Evolutionary conservation across 192 early-diverging fungal species (phyloP).

Genomic region (Funneliformis mosseae): DNA sequence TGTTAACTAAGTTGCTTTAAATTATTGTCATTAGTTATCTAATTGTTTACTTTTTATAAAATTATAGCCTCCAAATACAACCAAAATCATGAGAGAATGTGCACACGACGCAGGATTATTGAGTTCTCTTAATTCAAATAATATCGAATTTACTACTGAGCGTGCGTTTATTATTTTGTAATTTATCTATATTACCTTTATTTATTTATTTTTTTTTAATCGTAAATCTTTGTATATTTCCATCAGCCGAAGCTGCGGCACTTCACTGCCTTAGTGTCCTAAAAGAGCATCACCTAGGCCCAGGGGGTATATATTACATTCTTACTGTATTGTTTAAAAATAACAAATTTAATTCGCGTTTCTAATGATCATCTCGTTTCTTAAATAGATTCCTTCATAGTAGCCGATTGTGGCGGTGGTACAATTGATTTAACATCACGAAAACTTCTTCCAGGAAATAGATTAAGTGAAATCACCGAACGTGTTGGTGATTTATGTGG

Average conservation of each 20-base stretch:
- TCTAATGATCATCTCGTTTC: neutral
- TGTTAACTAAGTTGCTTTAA: neutral
- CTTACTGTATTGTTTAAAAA: neutral
- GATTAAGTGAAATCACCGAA: slow-evolving; percentile 34
- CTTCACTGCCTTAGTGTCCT: neutral
- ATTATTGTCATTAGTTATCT: too few species aligned
- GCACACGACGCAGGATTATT: slow-evolving; percentile 7
- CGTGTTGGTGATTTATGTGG: slow-evolving; percentile 26
- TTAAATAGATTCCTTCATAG: slow-evolving; percentile 38
- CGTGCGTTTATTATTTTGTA: neutral
- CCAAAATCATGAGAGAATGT: slow-evolving; percentile 12
- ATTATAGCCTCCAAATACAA: slow-evolving; percentile 7
- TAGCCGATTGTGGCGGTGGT: slow-evolving; percentile 52
- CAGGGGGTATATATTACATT: neutral
- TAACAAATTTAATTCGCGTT: neutral
- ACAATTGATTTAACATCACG: slow-evolving; percentile 48
- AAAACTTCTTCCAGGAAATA: slow-evolving; percentile 4
- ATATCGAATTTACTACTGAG: slow-evolving; percentile 22
- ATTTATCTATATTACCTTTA: too few species aligned
- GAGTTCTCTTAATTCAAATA: neutral
- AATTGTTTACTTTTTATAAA: neutral
- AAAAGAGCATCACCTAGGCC: neutral
- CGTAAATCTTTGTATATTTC: neutral
- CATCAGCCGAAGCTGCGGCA: slow-evolving; percentile 15
- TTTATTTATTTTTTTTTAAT: neutral